Conservation (phyloP, 768 basidiomycete genomes). For the Boletus rufocinnamomeus region DNA sequence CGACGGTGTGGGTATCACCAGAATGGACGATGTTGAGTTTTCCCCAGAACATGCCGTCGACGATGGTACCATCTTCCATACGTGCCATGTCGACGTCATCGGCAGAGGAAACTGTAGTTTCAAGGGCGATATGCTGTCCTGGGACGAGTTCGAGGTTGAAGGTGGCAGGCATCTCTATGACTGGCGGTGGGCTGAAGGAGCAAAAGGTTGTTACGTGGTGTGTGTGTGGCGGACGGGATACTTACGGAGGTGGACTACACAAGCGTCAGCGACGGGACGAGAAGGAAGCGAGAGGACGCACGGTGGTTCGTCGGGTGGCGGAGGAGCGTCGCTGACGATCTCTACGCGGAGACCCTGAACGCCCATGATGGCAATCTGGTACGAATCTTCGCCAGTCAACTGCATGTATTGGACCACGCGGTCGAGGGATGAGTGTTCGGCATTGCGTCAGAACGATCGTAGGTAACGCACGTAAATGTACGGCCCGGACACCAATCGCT, state of each 20-base stretch:
- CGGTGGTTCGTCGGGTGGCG: conserved; percentile 84
- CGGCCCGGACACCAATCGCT: conserved; percentile 80
- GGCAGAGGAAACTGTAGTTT: conserved; percentile 73
- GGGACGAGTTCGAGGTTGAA: conserved; percentile 82
- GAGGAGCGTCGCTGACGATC: conserved; percentile 82
- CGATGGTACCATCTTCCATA: conserved; percentile 86
- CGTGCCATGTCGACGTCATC: conserved; percentile 89
- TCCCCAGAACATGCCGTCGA: conserved; percentile 87
- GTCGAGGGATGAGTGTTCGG: conserved; percentile 13
- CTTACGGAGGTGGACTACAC: conserved; percentile 52
- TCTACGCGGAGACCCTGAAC: conserved; percentile 83
- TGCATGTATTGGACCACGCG: conserved; percentile 36
- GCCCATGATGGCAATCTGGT: conserved; percentile 84
- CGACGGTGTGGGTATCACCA: conserved; percentile 76
- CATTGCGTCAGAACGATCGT: conserved; percentile 15
- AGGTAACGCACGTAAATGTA: conserved; percentile 72
- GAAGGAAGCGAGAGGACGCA: conserved; percentile 35
- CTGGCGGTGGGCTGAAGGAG: conserved; percentile 56
- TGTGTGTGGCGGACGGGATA: conserved; percentile 22
- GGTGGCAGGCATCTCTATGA: conserved; percentile 83
- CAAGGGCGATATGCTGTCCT: conserved; percentile 77
- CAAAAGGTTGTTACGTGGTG: conserved; percentile 3
- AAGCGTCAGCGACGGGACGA: conserved; percentile 12
- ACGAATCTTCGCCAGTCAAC: conserved; percentile 85
- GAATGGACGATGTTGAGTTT: conserved; percentile 82